These are phyloP conservation scores for Fraxinus sp. DNA, from an alignment of 305 asterid species.

Conservation along the genomic window DNA sequence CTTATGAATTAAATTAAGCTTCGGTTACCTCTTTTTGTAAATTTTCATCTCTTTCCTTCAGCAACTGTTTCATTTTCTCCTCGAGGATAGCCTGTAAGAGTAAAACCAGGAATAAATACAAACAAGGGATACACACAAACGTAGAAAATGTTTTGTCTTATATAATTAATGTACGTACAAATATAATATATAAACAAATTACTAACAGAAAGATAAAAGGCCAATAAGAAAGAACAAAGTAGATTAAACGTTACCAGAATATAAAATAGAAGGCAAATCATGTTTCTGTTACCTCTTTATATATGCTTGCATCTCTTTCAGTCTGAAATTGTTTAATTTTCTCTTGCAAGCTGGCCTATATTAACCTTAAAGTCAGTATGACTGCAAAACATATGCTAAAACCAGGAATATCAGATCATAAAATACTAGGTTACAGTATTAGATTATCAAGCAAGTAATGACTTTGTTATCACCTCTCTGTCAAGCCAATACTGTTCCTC, in stretches of 20 bases:
- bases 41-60: constrained; percentile 23
- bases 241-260: neutral
- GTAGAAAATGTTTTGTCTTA: neutral
- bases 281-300: constrained; percentile 46
- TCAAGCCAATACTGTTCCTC: constrained; percentile 41
- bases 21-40: constrained; percentile 34
- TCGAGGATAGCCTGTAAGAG: constrained; percentile 25
- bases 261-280: neutral
- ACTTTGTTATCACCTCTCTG: constrained; percentile 45
- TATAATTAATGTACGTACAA: neutral
- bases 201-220: neutral
- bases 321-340: constrained; percentile 43
- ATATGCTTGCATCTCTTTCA: constrained; percentile 45
- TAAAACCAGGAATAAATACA: neutral
- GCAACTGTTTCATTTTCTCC: constrained; percentile 27
- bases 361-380: constrained; percentile 29
- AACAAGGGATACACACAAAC: neutral
- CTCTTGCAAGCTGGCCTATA: constrained; percentile 47
- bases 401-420: constrained; percentile 14
- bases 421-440: constrained; percentile 1
- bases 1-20: neutral
- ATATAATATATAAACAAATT: neutral
- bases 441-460: constrained; percentile 4
- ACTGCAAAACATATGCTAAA: constrained; percentile 1
- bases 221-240: neutral